phyloP scores from a whole-genome alignment of 345 rosid species.

The Melaleuca alternifolia region DNA sequence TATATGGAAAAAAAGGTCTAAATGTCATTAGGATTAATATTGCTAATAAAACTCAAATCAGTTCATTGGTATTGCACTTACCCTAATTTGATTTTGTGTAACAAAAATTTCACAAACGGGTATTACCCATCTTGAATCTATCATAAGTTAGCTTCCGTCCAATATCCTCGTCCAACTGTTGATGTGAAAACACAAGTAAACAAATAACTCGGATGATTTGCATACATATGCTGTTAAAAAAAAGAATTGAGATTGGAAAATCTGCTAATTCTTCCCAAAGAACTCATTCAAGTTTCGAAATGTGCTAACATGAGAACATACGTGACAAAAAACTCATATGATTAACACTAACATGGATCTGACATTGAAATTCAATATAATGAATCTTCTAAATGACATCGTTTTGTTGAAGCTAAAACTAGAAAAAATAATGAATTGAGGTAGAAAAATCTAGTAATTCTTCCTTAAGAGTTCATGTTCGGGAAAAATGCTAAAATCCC shows the following conservation, averaged over 20 bases:
- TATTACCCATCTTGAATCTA: not conserved
- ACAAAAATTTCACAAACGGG: not conserved
- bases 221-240: no score
- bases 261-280: no score
- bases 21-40: not conserved
- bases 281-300: no score
- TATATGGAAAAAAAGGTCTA: not conserved
- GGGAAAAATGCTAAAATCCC: not conserved
- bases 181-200: no score
- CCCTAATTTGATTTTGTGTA: not conserved
- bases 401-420: not conserved
- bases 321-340: not conserved
- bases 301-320: not conserved
- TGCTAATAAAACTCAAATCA: not conserved
- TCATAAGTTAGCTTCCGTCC: not conserved
- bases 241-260: no score
- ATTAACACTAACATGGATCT: not conserved
- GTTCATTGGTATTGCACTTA: rapidly evolving
- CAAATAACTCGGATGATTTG: no score
- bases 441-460: not conserved
- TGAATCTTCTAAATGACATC: rapidly evolving
- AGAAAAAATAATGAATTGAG: not conserved
- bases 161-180: not conserved
- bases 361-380: not conserved
- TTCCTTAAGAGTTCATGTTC: not conserved